phyloP scores from a whole-genome alignment of 2,329 filamentous ascomycete species.

The Xylaria sp. region DNA sequence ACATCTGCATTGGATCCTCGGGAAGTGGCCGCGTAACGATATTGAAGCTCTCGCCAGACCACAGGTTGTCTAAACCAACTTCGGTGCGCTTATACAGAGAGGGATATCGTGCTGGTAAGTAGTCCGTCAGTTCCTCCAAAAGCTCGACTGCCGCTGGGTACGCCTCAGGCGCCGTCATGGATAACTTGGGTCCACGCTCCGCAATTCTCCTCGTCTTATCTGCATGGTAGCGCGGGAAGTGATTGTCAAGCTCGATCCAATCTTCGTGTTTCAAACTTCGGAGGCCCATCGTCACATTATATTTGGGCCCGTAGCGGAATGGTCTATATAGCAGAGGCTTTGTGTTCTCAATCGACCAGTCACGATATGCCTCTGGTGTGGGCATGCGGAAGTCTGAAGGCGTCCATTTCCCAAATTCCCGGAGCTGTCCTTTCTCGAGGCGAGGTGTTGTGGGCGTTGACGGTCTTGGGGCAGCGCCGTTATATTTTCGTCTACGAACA shows the following conservation, averaged over 20 bases:
- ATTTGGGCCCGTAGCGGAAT: slow-evolving; percentile 78
- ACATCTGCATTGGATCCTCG: slow-evolving; percentile 81
- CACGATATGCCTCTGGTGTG: slow-evolving; percentile 59
- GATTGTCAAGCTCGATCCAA: slow-evolving; percentile 86
- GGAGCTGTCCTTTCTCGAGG: slow-evolving; percentile 36
- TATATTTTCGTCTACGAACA: slow-evolving; percentile 26
- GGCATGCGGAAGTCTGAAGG: slow-evolving; percentile 39
- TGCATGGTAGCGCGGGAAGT: slow-evolving; percentile 74
- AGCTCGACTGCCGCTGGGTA: slow-evolving; percentile 76
- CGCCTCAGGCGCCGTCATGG: slow-evolving; percentile 70
- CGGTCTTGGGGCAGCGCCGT: slow-evolving; percentile 23
- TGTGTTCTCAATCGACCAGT: slow-evolving; percentile 72
- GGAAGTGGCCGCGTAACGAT: slow-evolving; percentile 65
- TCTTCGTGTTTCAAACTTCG: slow-evolving; percentile 72
- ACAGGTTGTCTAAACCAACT: slow-evolving; percentile 71
- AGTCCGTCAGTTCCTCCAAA: slow-evolving; percentile 72
- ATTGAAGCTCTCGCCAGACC: slow-evolving; percentile 75
- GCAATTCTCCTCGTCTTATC: slow-evolving; percentile 72
- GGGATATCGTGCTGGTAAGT: slow-evolving; percentile 78
- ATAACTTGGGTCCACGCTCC: slow-evolving; percentile 71
- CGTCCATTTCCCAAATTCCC: slow-evolving; percentile 39
- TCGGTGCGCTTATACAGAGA: slow-evolving; percentile 67
- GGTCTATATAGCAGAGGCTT: slow-evolving; percentile 79
- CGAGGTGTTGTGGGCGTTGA: slow-evolving; percentile 33
- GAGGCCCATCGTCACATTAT: slow-evolving; percentile 78